These are phyloP conservation scores for Smallanthus sonchifolius DNA, from an alignment of 129 eudicot species.

Conservation along the genomic window DNA sequence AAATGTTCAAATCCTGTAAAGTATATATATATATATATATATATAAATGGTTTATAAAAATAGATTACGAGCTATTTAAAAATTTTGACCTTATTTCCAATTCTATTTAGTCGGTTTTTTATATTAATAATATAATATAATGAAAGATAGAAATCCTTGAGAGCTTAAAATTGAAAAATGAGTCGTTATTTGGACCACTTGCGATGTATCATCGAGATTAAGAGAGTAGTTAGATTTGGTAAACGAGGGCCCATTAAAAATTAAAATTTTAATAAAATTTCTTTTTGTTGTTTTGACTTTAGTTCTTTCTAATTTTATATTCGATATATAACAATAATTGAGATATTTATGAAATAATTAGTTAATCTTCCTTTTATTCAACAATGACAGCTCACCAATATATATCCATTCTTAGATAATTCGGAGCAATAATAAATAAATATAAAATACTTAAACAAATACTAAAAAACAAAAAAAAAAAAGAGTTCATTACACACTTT, in stretches of 20 bases:
- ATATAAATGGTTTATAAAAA: too few species aligned
- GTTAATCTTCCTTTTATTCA: conserved; percentile 17
- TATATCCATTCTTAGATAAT: conserved; percentile 9
- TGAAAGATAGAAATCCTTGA: neutral
- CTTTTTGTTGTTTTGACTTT: conserved; percentile 7
- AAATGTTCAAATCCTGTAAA: too few species aligned
- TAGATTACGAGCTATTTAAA: too few species aligned
- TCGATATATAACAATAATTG: neutral
- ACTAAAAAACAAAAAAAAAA: neutral
- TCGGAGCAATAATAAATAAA: neutral
- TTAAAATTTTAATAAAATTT: neutral
- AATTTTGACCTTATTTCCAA: neutral
- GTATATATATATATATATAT: too few species aligned
- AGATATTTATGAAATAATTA: neutral
- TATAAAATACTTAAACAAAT: neutral
- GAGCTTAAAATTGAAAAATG: neutral
- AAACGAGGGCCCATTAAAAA: conserved; percentile 5
- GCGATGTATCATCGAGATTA: conserved; percentile 16
- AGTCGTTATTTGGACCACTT: neutral
- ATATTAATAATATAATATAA: too few species aligned
- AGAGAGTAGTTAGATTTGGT: conserved; percentile 32
- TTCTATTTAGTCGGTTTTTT: too few species aligned
- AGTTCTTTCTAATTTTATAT: neutral
- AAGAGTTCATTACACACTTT: too few species aligned
- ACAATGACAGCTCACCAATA: conserved; percentile 22